Evolutionary conservation across 2,329 filamentous ascomycete genomes (phyloP).

Genomic region (Cladophialophora carrionii): DNA sequence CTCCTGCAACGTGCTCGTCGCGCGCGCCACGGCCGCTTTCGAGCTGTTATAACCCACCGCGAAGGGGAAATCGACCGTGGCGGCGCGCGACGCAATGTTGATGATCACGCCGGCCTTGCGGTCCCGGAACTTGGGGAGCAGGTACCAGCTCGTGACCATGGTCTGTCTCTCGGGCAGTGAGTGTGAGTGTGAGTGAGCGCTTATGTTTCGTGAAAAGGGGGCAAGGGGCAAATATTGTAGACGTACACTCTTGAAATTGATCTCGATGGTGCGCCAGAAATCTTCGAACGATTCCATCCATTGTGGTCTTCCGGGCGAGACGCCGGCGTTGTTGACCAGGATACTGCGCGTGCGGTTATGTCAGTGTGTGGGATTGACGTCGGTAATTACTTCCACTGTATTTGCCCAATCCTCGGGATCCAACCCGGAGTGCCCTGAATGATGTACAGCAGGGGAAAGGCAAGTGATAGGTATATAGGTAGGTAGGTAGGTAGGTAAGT

Average conservation of each 20-base stretch:
- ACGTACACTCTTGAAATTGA: slow-evolving; percentile 33
- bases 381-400: too few relatives aligned
- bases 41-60: slow-evolving; percentile 27
- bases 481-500: not conserved
- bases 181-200: not conserved
- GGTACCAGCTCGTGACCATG: slow-evolving; percentile 23
- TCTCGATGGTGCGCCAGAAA: slow-evolving; percentile 31
- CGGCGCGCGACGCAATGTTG: slow-evolving; percentile 31
- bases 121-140: slow-evolving; percentile 25
- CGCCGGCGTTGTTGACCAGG: slow-evolving; percentile 42
- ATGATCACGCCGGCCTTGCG: slow-evolving; percentile 25
- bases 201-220: not conserved
- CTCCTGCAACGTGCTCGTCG: slow-evolving; percentile 28
- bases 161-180: slow-evolving; percentile 3
- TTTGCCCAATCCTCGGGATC: too few relatives aligned
- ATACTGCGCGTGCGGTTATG: slow-evolving; percentile 31
- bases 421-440: not conserved
- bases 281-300: slow-evolving; percentile 30
- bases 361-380: not conserved
- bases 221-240: too few relatives aligned
- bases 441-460: not conserved
- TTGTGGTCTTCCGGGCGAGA: slow-evolving; percentile 36
- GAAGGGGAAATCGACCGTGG: slow-evolving; percentile 31
- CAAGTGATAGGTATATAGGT: too few relatives aligned
- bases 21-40: slow-evolving; percentile 28